A percentile compares a stretch with the other conserved stretches of the same genome.
phyloP scores from a whole-genome alignment of 768 basidiomycete genomes.

The Pholiota molesta region DNA sequence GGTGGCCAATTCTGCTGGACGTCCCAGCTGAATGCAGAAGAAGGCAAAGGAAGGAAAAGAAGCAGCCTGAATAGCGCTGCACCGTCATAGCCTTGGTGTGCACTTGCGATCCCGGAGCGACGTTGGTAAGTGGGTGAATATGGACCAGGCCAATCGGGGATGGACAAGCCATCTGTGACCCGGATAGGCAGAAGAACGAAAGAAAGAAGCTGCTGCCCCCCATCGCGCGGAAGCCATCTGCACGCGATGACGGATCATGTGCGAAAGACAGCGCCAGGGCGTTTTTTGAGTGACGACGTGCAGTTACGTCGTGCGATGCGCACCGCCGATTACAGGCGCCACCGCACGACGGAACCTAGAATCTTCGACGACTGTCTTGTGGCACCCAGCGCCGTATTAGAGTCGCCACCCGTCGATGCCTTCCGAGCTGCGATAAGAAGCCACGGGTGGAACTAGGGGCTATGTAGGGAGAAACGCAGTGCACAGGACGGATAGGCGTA shows the following conservation, averaged over 20 bases:
- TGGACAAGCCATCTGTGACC: background rate
- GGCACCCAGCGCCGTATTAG: too few species aligned
- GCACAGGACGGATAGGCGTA: background rate
- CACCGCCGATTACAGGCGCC: background rate
- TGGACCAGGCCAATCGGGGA: slow-evolving; percentile 3
- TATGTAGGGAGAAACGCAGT: background rate
- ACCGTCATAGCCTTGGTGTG: too few species aligned
- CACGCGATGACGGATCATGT: slow-evolving; percentile 15
- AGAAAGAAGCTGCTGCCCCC: background rate
- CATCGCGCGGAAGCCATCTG: background rate
- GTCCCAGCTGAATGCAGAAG: too few species aligned
- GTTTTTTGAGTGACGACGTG: background rate
- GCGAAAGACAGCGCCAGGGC: slow-evolving; percentile 4
- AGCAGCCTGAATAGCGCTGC: too few species aligned
- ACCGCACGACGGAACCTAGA: background rate
- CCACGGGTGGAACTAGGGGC: background rate
- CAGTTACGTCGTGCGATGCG: too few species aligned
- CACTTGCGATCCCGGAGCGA: too few species aligned
- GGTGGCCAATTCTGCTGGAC: too few species aligned
- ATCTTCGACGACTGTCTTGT: too few species aligned
- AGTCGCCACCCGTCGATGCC: too few species aligned
- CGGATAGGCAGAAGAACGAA: background rate
- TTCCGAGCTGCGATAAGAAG: too few species aligned
- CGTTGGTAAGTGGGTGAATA: too few species aligned
- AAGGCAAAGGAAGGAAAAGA: too few species aligned